Evolutionary conservation across 2,329 filamentous ascomycete species (phyloP), one percentile per base, ranked within the genome.

Genomic region (Elsinoe arachidis): DNA sequence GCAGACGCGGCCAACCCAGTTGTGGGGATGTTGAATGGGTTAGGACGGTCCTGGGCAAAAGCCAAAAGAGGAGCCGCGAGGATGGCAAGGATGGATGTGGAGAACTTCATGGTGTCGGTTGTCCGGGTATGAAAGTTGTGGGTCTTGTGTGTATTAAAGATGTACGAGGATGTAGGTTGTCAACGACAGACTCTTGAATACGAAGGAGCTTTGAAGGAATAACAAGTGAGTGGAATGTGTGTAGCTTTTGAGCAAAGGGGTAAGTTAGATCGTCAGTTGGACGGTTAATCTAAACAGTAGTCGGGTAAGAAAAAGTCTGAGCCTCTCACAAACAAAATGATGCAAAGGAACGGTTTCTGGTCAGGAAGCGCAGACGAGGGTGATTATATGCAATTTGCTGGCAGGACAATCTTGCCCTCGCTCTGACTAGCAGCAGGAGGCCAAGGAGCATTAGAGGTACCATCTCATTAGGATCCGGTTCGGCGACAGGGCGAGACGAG

Each of bases 1-100:
- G 76, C 76, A 12, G 67, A 72, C 64, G 78, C 75, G 23, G 66
- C 59, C 59, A 76, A 74, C 44, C 75, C 74, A 14, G 63, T 65
- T 2, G 46, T 38, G 15, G 77, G 75, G 59, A 74, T 68, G 57
- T 70, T 76, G 73, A 81, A 80, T 53, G 75, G 66, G 66, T 80
- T 80, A 51, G 57, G 62, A 30, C 7, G 26, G 51, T 57, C 37
- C 61, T 70, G 63, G 60, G 70, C 63, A 47, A 69, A 64, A 35
- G 74, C 76, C 23, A 72, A 64, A 49, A 70, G 72, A 15, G 76
- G 62, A 54, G 74, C 72, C 58, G 75, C 73, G 61, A 78, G 64
- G 60, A 74, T 67, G 62, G 76, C 72, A 60, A 77, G 60, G 61
- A 76, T 61, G 51, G 73, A 69, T 65, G 70, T 61, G 61, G 73